Evolutionary conservation across 805 yeast species (phyloP), one percentile per base, ranked within the genome.

Genomic region (Candida piceae): DNA sequence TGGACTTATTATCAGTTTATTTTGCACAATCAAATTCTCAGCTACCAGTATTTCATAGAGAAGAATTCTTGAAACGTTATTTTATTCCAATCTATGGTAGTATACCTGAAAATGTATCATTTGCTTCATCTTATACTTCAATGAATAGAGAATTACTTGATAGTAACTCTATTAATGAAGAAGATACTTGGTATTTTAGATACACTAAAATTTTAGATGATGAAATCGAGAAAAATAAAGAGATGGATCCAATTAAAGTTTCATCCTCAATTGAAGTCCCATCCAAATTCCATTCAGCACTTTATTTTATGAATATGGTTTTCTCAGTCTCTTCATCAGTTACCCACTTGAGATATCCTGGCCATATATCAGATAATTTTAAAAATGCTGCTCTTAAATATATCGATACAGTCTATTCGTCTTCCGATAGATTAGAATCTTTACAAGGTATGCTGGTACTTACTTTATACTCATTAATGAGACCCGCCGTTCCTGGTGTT

Each of bases 401-500:
- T 55, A 62, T 76, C 20, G 80, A 81, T 40, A 64, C 74, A 1
- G 74, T 81, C 1, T 76, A 77, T 53, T 56, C 68, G 4, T 69
- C 84, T 2, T 44, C 63, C 0, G 84, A 86, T 48, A 69, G 81
- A 31, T 60, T 86, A 26, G 94, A 84, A 48, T 70, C 83, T 1
- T 58, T 88, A 4, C 90, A 84, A 52, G 88, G 89, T 0, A 64
- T 84, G 11, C 55, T 88, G 13, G 63, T 85, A 11, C 61, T 84
- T 29, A 76, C 90, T 0, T 53, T 80, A 4, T 88, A 83, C 53
- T 77, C 94, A 1, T 69, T 82, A 23, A 86, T 88, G 95, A 70
- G 95, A 39, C 96, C 96, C 0, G 80, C 90, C 1, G 75, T 76
- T 11, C 95, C 96, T 0, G 93, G 95, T 4, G 86, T 85, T n/a